A percentile compares a stretch with the other conserved stretches of the same genome.
phyloP scores from a whole-genome alignment of 257 asterid genomes.

The Marsdenia floribunda region DNA sequence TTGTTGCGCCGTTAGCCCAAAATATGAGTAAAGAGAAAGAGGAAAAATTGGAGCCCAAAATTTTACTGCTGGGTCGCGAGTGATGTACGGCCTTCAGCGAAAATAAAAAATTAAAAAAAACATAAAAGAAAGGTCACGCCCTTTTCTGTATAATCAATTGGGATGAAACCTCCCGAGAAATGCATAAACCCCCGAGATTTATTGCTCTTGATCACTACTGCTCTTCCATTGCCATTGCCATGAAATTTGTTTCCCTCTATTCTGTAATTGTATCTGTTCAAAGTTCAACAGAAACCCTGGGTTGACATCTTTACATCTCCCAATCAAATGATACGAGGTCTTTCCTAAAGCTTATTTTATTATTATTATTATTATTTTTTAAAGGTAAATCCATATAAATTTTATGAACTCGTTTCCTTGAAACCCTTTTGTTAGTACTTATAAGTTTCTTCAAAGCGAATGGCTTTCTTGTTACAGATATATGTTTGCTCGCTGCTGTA shows the following conservation, averaged over 20 bases:
- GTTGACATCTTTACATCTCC: neutral
- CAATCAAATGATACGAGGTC: slow-evolving; percentile 4
- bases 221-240: slow-evolving; percentile 2
- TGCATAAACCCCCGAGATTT: neutral
- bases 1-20: neutral
- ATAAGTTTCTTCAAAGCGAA: neutral
- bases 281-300: neutral
- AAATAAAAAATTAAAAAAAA: neutral
- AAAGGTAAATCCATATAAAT: slow-evolving; percentile 11
- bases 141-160: neutral
- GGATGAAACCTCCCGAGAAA: neutral
- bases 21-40: neutral
- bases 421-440: slow-evolving; percentile 11
- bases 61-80: too few species aligned
- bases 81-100: too few species aligned
- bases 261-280: too few species aligned
- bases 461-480: neutral
- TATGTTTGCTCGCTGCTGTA: neutral
- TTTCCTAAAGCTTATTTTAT: neutral
- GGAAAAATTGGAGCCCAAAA: too few species aligned
- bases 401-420: neutral
- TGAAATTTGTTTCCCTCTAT: neutral
- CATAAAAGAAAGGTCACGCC: neutral
- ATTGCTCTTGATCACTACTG: neutral
- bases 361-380: neutral